Evolutionary conservation across 2,329 filamentous ascomycete genomes (phyloP), one percentile per base, ranked within the genome.

Genomic region (Paecilomyces niveus): DNA sequence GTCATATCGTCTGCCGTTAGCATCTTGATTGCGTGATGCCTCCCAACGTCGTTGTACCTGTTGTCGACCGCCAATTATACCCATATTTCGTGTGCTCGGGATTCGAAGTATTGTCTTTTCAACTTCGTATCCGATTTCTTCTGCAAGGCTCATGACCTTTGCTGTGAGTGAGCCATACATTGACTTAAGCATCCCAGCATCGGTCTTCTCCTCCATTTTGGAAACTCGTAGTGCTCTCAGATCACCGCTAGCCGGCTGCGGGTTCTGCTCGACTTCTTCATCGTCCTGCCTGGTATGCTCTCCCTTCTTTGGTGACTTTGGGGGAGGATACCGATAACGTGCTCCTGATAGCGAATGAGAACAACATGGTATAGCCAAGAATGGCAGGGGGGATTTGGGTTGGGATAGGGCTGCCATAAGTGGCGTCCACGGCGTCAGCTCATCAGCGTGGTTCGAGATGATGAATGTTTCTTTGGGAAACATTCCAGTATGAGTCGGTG

Each of bases 361-460:
- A 77, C 94, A 99, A 77, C 94, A 99, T 1, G 94, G 94, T 52
- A 99, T 96, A 65, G 90, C 89, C 61, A 99, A 85, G 73, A 97
- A 99, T 0, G 92, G 89, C 10, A 88, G 89, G 1, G 83, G 76
- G 0, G 88, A 92, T 15, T 58, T 57, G 0, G 72, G 72, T 56
- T 63, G 68, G 2, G 76, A 69, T 1, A 91, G 77, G 6, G 85
- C 84, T 0, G 90, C 92, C 49, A 99, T 83, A 18, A 97, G 82
- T 0, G 94, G 94, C 0, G 94, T 97, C 94, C 94, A 99, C 0
- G 90, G 85, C 0, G 94, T 99, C 13, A 99, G 82, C 75, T 99
- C 92, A 70, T 99, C 94, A 10, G 93, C 93, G 72, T 99, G 94
- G 70, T 99, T 99, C 54, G 92, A 96, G 62, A 99, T 89, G 67